Conservation (phyloP, 1,284 basidiomycete genomes). For the Ceratobasidium sp. region DNA sequence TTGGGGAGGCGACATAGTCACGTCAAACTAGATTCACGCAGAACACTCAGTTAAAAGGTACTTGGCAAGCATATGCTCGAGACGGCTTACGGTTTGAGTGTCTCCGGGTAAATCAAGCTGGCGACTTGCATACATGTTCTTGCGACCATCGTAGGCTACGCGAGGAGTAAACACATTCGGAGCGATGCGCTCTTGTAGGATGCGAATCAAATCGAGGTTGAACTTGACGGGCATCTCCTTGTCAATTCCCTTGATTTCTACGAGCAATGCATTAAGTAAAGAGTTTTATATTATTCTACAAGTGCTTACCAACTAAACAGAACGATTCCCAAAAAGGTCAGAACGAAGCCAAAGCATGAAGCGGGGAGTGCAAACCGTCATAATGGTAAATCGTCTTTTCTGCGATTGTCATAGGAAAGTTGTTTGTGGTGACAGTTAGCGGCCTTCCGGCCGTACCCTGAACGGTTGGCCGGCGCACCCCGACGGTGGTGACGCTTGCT, state of each 20-base stretch:
- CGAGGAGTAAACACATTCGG: slow-evolving; percentile 73
- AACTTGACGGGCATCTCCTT: slow-evolving; percentile 73
- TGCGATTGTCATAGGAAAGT: slow-evolving; percentile 71
- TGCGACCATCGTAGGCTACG: slow-evolving; percentile 80
- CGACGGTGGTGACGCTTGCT: background rate
- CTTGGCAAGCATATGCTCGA: too few relatives aligned
- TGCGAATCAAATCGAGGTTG: slow-evolving; percentile 75
- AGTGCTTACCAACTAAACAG: slow-evolving; percentile 68
- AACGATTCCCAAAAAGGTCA: background rate
- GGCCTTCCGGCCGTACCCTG: slow-evolving; percentile 66
- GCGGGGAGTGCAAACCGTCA: slow-evolving; percentile 67
- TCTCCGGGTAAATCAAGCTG: slow-evolving; percentile 68
- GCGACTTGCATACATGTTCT: slow-evolving; percentile 76
- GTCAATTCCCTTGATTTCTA: slow-evolving; percentile 64
- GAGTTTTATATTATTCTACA: slow-evolving; percentile 60
- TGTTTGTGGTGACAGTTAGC: slow-evolving; percentile 64
- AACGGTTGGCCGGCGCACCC: background rate
- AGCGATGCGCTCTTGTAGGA: slow-evolving; percentile 68
- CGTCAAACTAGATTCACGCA: slow-evolving; percentile 67
- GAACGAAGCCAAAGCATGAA: background rate
- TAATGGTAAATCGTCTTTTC: slow-evolving; percentile 77
- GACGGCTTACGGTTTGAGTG: slow-evolving; percentile 59
- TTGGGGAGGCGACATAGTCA: slow-evolving; percentile 60
- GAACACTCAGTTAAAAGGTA: background rate
- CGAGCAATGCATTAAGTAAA: slow-evolving; percentile 53